Evolutionary conservation across 148 eudicot species (phyloP).

Genomic region (Nepenthes gracilis): DNA sequence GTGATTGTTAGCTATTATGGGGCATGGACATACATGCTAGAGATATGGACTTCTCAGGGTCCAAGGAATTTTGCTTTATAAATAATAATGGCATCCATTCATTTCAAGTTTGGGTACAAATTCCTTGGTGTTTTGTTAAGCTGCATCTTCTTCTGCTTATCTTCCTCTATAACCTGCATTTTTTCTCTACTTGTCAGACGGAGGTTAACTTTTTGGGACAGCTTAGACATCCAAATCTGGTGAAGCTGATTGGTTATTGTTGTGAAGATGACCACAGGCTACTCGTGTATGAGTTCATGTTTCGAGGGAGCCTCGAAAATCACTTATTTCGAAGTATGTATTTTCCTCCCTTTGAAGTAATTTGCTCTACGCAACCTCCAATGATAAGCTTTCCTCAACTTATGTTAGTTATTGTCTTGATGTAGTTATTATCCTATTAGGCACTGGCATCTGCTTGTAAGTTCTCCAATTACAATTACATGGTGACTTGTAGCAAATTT

Average conservation of each 20-base stretch:
- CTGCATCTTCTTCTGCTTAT: neutral
- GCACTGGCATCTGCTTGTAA: no score
- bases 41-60: no score
- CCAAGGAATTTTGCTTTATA: no score
- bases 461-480: no score
- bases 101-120: no score
- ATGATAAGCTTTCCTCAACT: neutral
- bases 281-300: conserved; percentile 94
- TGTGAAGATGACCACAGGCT: conserved; percentile 93
- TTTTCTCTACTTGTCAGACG: conserved; percentile 29
- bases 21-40: no score
- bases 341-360: neutral
- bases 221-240: conserved; percentile 84
- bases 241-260: conserved; percentile 89
- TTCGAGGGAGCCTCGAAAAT: conserved; percentile 89
- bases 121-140: neutral
- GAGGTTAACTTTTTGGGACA: conserved; percentile 95
- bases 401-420: no score
- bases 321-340: conserved; percentile 82
- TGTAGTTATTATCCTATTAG: no score
- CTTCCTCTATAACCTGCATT: conserved; percentile 1
- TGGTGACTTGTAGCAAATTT: no score
- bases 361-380: neutral
- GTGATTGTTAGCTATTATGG: no score
- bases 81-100: no score